These are phyloP conservation scores for Inosperma sp. DNA, from an alignment of 768 basidiomycete genomes.

Conservation along the genomic window DNA sequence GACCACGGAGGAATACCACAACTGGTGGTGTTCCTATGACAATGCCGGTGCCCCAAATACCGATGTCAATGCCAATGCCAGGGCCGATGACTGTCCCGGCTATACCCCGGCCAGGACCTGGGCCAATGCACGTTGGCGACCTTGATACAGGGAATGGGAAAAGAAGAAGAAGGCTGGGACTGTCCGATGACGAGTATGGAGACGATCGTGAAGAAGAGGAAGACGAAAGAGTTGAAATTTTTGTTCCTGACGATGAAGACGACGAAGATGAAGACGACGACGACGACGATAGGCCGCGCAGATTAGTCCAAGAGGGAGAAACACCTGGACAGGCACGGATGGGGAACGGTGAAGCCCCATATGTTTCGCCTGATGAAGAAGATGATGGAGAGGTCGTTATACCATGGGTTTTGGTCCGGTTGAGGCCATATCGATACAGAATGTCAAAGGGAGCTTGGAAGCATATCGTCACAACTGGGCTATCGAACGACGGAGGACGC, in stretches of 20 bases:
- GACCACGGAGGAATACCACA: constrained; percentile 14
- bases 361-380: neutral
- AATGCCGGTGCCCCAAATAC: constrained; percentile 9
- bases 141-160: constrained; percentile 16
- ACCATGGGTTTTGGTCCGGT: constrained; percentile 27
- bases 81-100: neutral
- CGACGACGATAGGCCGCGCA: too few species aligned
- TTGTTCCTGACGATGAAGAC: too few species aligned
- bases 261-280: too few species aligned
- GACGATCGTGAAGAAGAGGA: neutral
- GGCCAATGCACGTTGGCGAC: constrained; percentile 12
- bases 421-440: constrained; percentile 40
- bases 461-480: constrained; percentile 35
- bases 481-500: constrained; percentile 19
- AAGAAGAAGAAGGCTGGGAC: constrained; percentile 9
- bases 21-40: too few species aligned
- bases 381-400: constrained; percentile 17
- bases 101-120: neutral
- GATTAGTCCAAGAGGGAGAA: too few species aligned
- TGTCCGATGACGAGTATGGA: neutral
- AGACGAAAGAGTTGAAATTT: too few species aligned
- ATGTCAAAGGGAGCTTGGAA: constrained; percentile 41
- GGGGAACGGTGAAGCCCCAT: too few species aligned
- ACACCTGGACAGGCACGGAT: too few species aligned
- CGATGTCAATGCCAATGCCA: constrained; percentile 5